These are phyloP conservation scores for Penicillium fuscoglaucum DNA, from an alignment of 2,329 filamentous ascomycete species.

Conservation along the genomic window DNA sequence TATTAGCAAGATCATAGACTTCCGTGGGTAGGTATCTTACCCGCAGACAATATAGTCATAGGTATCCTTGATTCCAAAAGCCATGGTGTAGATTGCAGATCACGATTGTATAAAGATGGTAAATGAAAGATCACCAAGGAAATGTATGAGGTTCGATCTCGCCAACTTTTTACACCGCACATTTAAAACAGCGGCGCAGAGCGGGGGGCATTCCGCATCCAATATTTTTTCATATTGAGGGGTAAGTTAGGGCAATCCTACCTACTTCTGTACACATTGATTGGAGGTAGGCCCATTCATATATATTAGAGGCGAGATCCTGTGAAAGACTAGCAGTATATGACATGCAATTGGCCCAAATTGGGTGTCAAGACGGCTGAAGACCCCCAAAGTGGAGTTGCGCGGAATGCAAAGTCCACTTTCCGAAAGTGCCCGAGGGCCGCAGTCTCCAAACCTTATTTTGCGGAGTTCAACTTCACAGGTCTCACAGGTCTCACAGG, in stretches of 20 bases:
- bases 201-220: neutral
- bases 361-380: neutral
- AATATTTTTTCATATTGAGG: neutral
- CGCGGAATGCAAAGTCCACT: neutral
- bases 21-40: conserved; percentile 13
- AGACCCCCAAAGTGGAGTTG: neutral
- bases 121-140: neutral
- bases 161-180: neutral
- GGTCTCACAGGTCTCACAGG: too few relatives aligned
- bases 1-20: neutral
- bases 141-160: neutral
- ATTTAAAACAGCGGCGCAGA: neutral
- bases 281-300: neutral
- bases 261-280: neutral
- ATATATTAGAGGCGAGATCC: neutral
- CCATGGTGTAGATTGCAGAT: conserved; percentile 14
- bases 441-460: neutral
- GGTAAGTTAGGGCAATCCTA: neutral
- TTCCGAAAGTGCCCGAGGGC: neutral
- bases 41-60: conserved; percentile 38
- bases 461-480: neutral
- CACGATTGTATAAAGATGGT: neutral
- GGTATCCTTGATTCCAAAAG: conserved; percentile 9
- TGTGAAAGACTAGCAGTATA: neutral
- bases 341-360: neutral